Percentiles rank a stretch among this genome's conserved stretches.
phyloP scores from a whole-genome alignment of 345 rosid genomes.

The Balakata baccata region DNA sequence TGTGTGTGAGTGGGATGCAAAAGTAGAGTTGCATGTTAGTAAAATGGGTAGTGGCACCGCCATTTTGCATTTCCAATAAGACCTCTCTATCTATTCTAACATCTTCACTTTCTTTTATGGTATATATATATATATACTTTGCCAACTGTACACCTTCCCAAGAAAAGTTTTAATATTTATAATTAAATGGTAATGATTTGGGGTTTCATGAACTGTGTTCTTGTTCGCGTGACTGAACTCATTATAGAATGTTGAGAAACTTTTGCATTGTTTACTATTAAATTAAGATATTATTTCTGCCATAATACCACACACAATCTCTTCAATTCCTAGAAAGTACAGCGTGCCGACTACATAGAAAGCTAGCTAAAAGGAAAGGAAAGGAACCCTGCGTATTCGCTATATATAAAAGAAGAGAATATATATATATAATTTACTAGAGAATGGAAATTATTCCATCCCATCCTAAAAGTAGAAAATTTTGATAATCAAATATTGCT shows the following conservation, averaged over 20 bases:
- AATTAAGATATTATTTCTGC: slow-evolving; percentile 8
- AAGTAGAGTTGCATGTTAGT: background rate
- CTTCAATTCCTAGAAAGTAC: slow-evolving; percentile 30
- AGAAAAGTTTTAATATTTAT: background rate
- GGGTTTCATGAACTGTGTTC: slow-evolving; percentile 20
- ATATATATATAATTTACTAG: background rate
- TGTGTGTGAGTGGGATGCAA: no score
- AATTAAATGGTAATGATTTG: slow-evolving; percentile 36
- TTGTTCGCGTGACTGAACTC: slow-evolving; percentile 45
- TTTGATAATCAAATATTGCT: slow-evolving; percentile 6
- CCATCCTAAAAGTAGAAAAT: slow-evolving; percentile 22
- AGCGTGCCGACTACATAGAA: slow-evolving; percentile 29
- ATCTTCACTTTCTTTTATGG: slow-evolving; percentile 3
- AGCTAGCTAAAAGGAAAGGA: slow-evolving; percentile 5
- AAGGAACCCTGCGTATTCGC: slow-evolving; percentile 28
- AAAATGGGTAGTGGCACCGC: slow-evolving; percentile 13
- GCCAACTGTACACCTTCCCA: slow-evolving; percentile 9
- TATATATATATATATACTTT: slow-evolving; percentile 16
- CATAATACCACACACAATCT: slow-evolving; percentile 5
- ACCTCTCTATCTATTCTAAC: no score
- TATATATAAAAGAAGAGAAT: slow-evolving; percentile 14
- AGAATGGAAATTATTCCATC: slow-evolving; percentile 7
- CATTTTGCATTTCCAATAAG: slow-evolving; percentile 13
- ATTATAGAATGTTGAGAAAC: slow-evolving; percentile 2
- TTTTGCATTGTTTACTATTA: slow-evolving; percentile 18